phyloP scores from a whole-genome alignment of 1,139 yeast species.

The Protomyces lactucae-debilis region DNA sequence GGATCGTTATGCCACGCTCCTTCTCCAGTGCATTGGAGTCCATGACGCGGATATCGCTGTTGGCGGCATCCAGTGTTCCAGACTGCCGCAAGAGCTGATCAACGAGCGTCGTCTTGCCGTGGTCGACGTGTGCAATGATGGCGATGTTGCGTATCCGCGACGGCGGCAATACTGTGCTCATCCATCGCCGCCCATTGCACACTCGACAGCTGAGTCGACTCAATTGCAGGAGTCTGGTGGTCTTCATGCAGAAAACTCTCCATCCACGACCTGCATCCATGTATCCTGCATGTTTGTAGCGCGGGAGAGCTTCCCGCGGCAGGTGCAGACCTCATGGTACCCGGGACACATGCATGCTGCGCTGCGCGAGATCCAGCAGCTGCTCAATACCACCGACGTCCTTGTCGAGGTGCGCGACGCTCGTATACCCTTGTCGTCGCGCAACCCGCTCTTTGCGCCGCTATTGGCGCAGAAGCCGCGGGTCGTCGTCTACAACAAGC shows the following conservation, averaged over 20 bases:
- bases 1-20: slow-evolving; percentile 92
- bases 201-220: too few relatives aligned
- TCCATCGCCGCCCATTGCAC: neutral
- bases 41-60: slow-evolving; percentile 64
- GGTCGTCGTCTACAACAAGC: slow-evolving; percentile 63
- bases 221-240: too few relatives aligned
- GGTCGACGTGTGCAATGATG: slow-evolving; percentile 96
- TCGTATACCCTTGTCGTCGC: slow-evolving; percentile 79
- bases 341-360: slow-evolving; percentile 91
- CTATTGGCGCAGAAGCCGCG: slow-evolving; percentile 57
- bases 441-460: slow-evolving; percentile 73
- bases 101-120: slow-evolving; percentile 88
- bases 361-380: slow-evolving; percentile 58
- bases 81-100: slow-evolving; percentile 83
- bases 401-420: slow-evolving; percentile 81
- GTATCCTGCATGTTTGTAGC: slow-evolving; percentile 27
- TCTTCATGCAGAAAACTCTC: too few relatives aligned
- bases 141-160: slow-evolving; percentile 80
- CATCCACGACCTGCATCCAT: too few relatives aligned
- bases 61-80: slow-evolving; percentile 70
- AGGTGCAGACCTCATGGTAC: slow-evolving; percentile 70
- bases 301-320: slow-evolving; percentile 55
- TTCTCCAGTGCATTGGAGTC: slow-evolving; percentile 92
- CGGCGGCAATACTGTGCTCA: slow-evolving; percentile 36
- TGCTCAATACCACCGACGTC: slow-evolving; percentile 76